Base-by-base conservation (phyloP, 2,329 filamentous ascomycete genomes). In the Colletotrichum phormii region DNA sequence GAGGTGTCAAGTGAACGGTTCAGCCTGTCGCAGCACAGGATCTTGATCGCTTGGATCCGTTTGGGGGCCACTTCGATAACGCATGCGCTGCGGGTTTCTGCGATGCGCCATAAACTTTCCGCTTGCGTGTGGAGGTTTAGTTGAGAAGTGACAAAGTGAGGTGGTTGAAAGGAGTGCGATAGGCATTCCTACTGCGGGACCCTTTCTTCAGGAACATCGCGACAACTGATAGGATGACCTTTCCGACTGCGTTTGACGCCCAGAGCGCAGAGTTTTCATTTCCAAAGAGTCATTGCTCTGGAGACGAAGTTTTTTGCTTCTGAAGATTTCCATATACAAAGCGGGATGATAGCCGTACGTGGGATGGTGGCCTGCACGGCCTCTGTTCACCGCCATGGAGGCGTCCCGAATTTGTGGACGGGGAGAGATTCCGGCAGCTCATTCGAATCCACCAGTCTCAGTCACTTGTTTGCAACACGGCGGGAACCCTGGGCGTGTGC, bases 371-470 rank as follows among this genome's bases (percentile, higher is more conserved):
- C 46, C 67, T 72, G 70, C 70, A 72, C 35, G 70, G 54, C 60
- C 59, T 70, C 66, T 58, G 66, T 65, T 72, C 70, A 72, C 70
- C 70, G 70, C 70, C 70, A 72, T 69, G 42, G 53, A 61, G 70
- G 37, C 70, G 66, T 70, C 37, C 37, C 37, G 60, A 31, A 60
- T 65, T 60, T 72, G 70, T 72, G 70, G 70, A 70, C 70, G 70
- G 70, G 70, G 66, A 72, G 51, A 53, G 26, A 55, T 70, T 70
- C 70, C 70, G 70, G 55, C 42, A n/a, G 31, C 58, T 59, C 54
- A 15, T 57, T 35, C 55, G 68, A 71, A 71, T 49, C 68, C 68
- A 67, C 70, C 59, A 46, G 60, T 70, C 66, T 72, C 70, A 72
- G 46, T 70, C 54, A 54, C 46, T 60, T 64, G 53, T 72, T 72